phyloP scores from a whole-genome alignment of 179 eudicot species.

The Spergularia azorica region DNA sequence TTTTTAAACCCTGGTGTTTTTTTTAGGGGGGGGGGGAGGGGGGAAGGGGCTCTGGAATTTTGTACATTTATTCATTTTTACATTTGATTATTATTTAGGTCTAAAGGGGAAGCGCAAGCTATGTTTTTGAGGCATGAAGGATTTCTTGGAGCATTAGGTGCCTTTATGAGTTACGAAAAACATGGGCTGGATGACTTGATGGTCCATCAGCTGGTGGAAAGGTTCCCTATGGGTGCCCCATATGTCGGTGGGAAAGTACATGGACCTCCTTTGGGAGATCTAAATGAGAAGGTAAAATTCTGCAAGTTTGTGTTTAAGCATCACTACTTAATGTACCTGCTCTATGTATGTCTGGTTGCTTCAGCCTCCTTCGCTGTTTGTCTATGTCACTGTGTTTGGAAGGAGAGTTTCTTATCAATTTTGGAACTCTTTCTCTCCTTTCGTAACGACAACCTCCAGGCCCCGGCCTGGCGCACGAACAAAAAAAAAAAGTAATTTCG shows the following conservation, averaged over 20 bases:
- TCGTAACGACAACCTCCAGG: too few species aligned
- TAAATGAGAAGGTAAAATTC: slow-evolving; percentile 77
- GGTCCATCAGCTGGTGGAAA: slow-evolving; percentile 96
- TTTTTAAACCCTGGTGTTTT: not conserved
- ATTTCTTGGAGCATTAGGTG: slow-evolving; percentile 96
- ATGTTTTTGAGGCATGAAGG: slow-evolving; percentile 99
- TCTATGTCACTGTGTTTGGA: not conserved
- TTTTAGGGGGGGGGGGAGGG: not conserved
- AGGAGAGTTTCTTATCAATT: too few species aligned
- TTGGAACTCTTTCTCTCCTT: not conserved
- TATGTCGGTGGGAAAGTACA: slow-evolving; percentile 91
- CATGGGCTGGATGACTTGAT: slow-evolving; percentile 94
- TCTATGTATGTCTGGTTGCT: not conserved
- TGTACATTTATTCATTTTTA: not conserved
- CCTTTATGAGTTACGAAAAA: slow-evolving; percentile 96
- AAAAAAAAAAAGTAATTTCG: too few species aligned
- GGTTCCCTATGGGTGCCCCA: slow-evolving; percentile 99
- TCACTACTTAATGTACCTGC: not conserved
- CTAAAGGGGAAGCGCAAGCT: slow-evolving; percentile 90
- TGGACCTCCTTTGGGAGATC: slow-evolving; percentile 93
- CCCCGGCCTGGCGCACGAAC: too few species aligned
- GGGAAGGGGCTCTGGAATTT: not conserved
- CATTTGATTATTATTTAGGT: slow-evolving; percentile 48
- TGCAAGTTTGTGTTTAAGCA: not conserved
- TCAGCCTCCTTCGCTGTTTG: not conserved